These are phyloP conservation scores for Moesziomyces sp. DNA, from an alignment of 1,284 basidiomycete genomes.

Conservation along the genomic window DNA sequence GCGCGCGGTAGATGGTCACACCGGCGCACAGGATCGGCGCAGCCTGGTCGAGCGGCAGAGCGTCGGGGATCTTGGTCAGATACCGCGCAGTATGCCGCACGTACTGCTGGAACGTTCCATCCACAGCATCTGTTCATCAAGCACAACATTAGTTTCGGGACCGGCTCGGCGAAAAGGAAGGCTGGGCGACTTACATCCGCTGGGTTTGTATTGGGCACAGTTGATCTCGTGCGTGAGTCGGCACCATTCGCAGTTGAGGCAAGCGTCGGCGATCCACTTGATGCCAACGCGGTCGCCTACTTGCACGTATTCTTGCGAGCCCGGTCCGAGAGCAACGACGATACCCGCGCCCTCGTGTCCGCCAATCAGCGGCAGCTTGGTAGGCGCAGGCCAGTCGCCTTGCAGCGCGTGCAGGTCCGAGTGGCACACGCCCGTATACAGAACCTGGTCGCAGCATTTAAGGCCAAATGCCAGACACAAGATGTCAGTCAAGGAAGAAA, in stretches of 20 bases:
- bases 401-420: slow-evolving; percentile 52
- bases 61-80: slow-evolving; percentile 72
- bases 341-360: slow-evolving; percentile 79
- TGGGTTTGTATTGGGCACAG: slow-evolving; percentile 29
- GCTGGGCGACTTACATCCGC: slow-evolving; percentile 68
- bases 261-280: slow-evolving; percentile 75
- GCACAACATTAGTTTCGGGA: too few species aligned
- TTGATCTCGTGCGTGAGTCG: slow-evolving; percentile 77
- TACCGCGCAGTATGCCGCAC: slow-evolving; percentile 75
- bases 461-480: background rate
- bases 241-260: slow-evolving; percentile 79
- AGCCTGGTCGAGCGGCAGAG: slow-evolving; percentile 76
- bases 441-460: slow-evolving; percentile 9
- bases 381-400: slow-evolving; percentile 66
- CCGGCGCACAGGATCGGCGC: slow-evolving; percentile 83
- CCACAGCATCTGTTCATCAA: slow-evolving; percentile 69
- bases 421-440: slow-evolving; percentile 49
- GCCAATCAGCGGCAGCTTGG: slow-evolving; percentile 80
- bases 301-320: slow-evolving; percentile 73
- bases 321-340: slow-evolving; percentile 80
- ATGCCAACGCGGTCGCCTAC: slow-evolving; percentile 85
- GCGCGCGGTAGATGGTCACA: slow-evolving; percentile 84
- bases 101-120: slow-evolving; percentile 83
- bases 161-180: background rate
- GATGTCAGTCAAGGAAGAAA: background rate